Percentiles rank a stretch among this genome's conserved stretches.
These are phyloP conservation scores for Lachnellula cervina DNA, from an alignment of 2,329 filamentous ascomycete genomes.

Conservation along the genomic window DNA sequence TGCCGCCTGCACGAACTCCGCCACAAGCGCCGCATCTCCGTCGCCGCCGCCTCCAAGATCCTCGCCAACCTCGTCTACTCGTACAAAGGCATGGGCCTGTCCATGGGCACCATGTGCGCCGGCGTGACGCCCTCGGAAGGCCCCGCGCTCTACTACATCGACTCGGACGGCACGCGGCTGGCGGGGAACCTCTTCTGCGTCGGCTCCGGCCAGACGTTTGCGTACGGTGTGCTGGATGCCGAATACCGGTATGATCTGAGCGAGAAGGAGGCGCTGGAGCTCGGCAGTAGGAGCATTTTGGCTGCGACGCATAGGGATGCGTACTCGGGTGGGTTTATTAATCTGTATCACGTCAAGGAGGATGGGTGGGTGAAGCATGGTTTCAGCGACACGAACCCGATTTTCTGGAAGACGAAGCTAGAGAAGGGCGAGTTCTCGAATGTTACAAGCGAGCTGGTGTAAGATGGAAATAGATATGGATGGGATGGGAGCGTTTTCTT, in stretches of 20 bases:
- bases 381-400: slow-evolving; percentile 96
- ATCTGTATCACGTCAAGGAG: slow-evolving; percentile 98
- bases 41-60: slow-evolving; percentile 96
- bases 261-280: slow-evolving; percentile 82
- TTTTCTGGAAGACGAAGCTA: slow-evolving; percentile 99
- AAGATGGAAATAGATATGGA: slow-evolving; percentile 13
- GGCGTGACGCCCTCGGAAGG: slow-evolving; percentile 94
- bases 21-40: slow-evolving; percentile 97
- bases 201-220: slow-evolving; percentile 96
- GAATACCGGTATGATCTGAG: slow-evolving; percentile 88
- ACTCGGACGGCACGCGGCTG: slow-evolving; percentile 90
- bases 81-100: slow-evolving; percentile 98
- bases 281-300: slow-evolving; percentile 87
- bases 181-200: slow-evolving; percentile 97
- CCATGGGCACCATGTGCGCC: slow-evolving; percentile 99
- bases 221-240: slow-evolving; percentile 94
- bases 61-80: slow-evolving; percentile 96
- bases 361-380: slow-evolving; percentile 98
- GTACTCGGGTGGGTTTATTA: slow-evolving; percentile 98
- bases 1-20: slow-evolving; percentile 98
- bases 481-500: slow-evolving; percentile 18
- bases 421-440: slow-evolving; percentile 90
- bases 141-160: slow-evolving; percentile 97
- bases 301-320: slow-evolving; percentile 96
- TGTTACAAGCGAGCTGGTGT: slow-evolving; percentile 32